Base-by-base conservation (phyloP, 805 yeast genomes). In the Starmera dryadoides region DNA sequence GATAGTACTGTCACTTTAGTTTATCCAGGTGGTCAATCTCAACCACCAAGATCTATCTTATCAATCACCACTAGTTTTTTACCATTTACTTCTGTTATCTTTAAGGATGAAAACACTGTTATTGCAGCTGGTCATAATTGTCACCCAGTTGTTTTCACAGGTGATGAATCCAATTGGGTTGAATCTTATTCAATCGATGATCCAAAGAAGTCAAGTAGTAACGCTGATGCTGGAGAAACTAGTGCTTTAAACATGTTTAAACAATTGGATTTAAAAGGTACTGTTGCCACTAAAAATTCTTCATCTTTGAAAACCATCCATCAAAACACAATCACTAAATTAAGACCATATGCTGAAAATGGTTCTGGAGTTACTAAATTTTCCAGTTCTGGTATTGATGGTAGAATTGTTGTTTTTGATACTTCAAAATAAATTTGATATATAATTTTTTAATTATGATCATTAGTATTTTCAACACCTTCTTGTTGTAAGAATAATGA, bases 261-360 rank as follows among this genome's bases (percentile, higher is more conserved):
- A 63, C 96, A 91, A 62, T 68, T 93, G 73, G 99, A 93, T 64
- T 74, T 91, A 60, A 93, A 88, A 70, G 99, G 99, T 43, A 75
- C 85, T 41, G 76, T 76, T 37, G 69, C 62, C 40, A 59, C 59
- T 23, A 58, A 60, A 39, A 62, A 64, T 38, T 66, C 70, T 30
- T 61, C 72, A 25, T 71, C 66, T 30, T 69, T 83, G 60, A 73
- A 73, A 38, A 87, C 96, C 14, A 75, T 86, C 42, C 98, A 93
- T 65, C 96, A 89, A 64, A 93, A 91, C 64, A 81, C 96, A 28
- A 82, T 93, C 57, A 76, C 83, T 39, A 73, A 77, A 36, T 60
- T 91, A 40, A 71, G 78, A 49, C 66, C 76, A 30, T 76, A 62
- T 47, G 64, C 65, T 40, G 73, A 64, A 41, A 65, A 63, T 28